Evolutionary conservation across 768 basidiomycete genomes (phyloP), one percentile per base, ranked within the genome.

Genomic region (Fistulinella prunicolor): DNA sequence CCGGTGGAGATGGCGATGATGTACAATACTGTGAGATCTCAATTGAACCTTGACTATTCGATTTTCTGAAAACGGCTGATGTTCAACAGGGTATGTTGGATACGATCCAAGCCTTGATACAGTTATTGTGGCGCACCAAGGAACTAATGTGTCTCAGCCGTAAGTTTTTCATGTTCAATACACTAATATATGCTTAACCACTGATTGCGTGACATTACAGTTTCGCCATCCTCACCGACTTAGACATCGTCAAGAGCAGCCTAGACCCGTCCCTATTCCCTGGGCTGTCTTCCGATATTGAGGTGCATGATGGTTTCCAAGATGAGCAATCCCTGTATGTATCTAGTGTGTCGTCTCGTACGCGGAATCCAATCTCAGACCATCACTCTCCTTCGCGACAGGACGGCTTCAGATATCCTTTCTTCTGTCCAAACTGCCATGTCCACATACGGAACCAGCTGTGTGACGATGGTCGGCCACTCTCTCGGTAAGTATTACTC

Each of bases 201-300:
- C 16, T 12, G 32, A 37, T 23, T 16, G 32, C 43, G n/a, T 23
- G 5, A 17, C 39, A 35, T 42, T 19, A 58, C 49, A 72, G 75
- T 29, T 7, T 65, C 6, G 54, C 73, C 12, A 40, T 65, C 42
- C 48, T 79, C 26, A 75, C 73, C 0, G 79, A 80, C 50, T 50
- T 24, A 0, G 51, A 76, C 38, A 32, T 76, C 42, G 14, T 64
- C 30, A 59, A 65, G 38, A 49, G 49, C 4, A 43, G 23, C 2
- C 57, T 78, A n/a, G 58, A 75, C 47, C 19, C 70, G 1, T 49
- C 64, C 0, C 67, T 79, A 3, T 83, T 81, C 65, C 77, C 77
- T 0, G 75, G 74, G 0, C 26, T 81, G 13, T 49, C 59, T 37
- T 67, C 70, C 2, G 51, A 46, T 16, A 60, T 82, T 3, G 10